These are phyloP conservation scores for Trichoderma sp. DNA, from an alignment of 2,329 filamentous ascomycete genomes.

Conservation along the genomic window DNA sequence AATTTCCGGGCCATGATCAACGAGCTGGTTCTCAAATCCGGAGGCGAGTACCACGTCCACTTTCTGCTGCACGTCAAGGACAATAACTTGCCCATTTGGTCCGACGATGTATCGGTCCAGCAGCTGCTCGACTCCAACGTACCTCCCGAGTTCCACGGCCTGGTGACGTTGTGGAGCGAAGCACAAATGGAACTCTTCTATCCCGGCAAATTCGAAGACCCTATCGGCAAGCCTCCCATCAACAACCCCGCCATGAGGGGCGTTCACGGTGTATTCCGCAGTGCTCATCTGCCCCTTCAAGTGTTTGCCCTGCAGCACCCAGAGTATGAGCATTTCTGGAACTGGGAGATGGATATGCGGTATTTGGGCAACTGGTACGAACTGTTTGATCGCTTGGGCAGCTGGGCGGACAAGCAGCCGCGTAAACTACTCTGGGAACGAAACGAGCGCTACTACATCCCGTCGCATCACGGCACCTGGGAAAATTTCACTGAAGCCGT, in stretches of 20 bases:
- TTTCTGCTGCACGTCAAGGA: constrained; percentile 86
- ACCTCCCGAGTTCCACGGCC: constrained; percentile 73
- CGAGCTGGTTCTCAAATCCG: constrained; percentile 74
- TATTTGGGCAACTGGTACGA: constrained; percentile 70
- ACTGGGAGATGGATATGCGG: constrained; percentile 70
- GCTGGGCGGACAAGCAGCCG: constrained; percentile 68
- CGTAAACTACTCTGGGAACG: constrained; percentile 77
- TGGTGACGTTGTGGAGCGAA: constrained; percentile 84
- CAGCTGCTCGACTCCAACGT: constrained; percentile 67
- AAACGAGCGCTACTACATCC: constrained; percentile 75
- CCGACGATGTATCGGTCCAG: constrained; percentile 72
- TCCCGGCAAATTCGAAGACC: constrained; percentile 66
- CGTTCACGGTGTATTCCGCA: constrained; percentile 70
- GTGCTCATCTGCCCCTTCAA: constrained; percentile 63
- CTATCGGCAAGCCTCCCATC: constrained; percentile 59
- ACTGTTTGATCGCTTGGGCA: constrained; percentile 66
- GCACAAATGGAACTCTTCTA: constrained; percentile 81
- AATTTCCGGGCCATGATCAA: constrained; percentile 81
- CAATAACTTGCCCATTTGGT: constrained; percentile 76
- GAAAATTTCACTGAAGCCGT: constrained; percentile 70
- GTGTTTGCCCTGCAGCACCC: constrained; percentile 64
- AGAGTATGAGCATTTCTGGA: constrained; percentile 68
- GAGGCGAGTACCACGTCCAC: constrained; percentile 79
- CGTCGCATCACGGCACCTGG: constrained; percentile 68
- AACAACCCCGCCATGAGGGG: constrained; percentile 55